Evolutionary conservation across 345 rosid species (phyloP).

Genomic region (Hypericum androsaemum): DNA sequence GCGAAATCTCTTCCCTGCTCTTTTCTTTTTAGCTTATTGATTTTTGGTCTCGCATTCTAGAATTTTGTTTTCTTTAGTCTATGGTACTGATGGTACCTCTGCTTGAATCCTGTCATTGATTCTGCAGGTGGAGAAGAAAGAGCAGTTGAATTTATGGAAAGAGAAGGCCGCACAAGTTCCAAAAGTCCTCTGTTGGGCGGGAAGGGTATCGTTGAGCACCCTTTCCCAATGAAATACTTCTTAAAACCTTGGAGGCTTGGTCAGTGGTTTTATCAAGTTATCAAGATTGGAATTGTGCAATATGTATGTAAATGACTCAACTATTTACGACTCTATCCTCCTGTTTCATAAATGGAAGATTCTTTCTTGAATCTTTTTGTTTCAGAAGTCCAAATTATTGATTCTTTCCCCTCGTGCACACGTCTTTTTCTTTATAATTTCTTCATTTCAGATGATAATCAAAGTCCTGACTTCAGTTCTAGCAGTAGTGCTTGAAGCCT

Average conservation of each 20-base stretch:
- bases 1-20: constrained; percentile 4
- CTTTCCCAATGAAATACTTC: constrained; percentile 77
- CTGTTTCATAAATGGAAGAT: constrained; percentile 9
- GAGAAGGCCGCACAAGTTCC: constrained; percentile 58
- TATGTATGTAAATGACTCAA: constrained; percentile 53
- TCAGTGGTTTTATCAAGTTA: constrained; percentile 88
- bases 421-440: constrained; percentile 11
- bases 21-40: too few species aligned
- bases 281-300: constrained; percentile 97
- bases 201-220: constrained; percentile 61
- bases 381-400: constrained; percentile 5
- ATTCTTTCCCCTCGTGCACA: constrained; percentile 6
- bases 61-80: constrained; percentile 1
- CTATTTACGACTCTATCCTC: not conserved
- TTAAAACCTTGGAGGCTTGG: constrained; percentile 91
- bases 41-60: too few species aligned
- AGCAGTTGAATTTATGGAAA: constrained; percentile 80
- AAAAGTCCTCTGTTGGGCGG: constrained; percentile 58
- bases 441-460: constrained; percentile 72
- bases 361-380: constrained; percentile 1
- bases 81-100: not conserved
- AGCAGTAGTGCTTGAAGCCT: constrained; percentile 89
- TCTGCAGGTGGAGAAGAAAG: constrained; percentile 82
- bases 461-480: constrained; percentile 69
- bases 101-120: constrained; percentile 4